These are phyloP conservation scores for Stemphylium vesicarium DNA, from an alignment of 2,329 filamentous ascomycete species.

Conservation along the genomic window DNA sequence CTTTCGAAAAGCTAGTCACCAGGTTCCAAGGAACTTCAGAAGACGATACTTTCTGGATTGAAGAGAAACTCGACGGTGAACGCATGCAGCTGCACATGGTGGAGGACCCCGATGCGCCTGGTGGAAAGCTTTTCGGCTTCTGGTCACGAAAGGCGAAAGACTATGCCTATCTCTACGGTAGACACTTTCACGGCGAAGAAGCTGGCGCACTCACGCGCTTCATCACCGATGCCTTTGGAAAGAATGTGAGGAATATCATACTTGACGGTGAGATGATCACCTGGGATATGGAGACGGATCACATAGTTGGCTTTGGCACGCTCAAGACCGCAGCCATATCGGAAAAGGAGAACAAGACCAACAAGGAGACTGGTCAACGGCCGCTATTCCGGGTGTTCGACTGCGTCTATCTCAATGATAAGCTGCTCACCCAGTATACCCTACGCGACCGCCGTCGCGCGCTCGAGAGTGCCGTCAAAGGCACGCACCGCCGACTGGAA, in stretches of 20 bases:
- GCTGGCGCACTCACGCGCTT: conserved; percentile 81
- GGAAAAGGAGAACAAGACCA: conserved; percentile 75
- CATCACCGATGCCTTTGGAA: conserved; percentile 76
- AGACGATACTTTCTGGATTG: conserved; percentile 88
- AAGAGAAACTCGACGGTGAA: conserved; percentile 97
- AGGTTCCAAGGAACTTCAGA: conserved; percentile 70
- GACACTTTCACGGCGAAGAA: conserved; percentile 70
- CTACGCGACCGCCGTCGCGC: conserved; percentile 80
- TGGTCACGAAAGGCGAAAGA: conserved; percentile 98
- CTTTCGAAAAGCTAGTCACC: conserved; percentile 79
- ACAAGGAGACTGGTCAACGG: conserved; percentile 64
- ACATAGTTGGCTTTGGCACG: conserved; percentile 87
- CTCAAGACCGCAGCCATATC: conserved; percentile 88
- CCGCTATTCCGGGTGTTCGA: conserved; percentile 90
- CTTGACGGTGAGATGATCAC: conserved; percentile 99
- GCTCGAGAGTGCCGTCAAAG: conserved; percentile 71
- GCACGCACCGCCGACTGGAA: conserved; percentile 78
- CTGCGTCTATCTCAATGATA: conserved; percentile 85
- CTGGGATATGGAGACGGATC: conserved; percentile 87
- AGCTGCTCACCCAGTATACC: conserved; percentile 79
- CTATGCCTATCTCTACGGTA: conserved; percentile 92
- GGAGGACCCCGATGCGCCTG: conserved; percentile 69
- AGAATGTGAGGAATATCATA: conserved; percentile 82
- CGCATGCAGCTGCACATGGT: conserved; percentile 96
- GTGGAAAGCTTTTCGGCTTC: conserved; percentile 78